Evolutionary conservation across 1,284 basidiomycete genomes (phyloP), one percentile per base, ranked within the genome.

Genomic region (Peniophora sp.): DNA sequence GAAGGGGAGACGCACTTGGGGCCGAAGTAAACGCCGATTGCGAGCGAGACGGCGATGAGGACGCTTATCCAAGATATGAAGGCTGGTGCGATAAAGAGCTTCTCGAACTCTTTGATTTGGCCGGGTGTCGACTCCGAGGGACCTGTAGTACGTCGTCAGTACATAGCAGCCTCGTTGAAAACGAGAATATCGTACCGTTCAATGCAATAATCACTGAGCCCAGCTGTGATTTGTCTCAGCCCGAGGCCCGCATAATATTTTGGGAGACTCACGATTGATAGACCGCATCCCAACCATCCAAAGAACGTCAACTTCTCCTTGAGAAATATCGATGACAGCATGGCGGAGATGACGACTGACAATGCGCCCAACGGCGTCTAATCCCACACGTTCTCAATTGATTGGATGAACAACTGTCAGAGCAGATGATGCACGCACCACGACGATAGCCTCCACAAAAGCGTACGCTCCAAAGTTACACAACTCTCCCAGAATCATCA

Each of bases 311-410:
- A 79, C 56, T 79, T 89, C 67, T 99, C 97, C 49, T 96, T 87
- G 60, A 98, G 83, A 70, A 98, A 89, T 61, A 97, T 78, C 44
- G 92, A 93, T 10, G 94, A 96, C 19, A 98, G 74, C 24, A 97
- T 88, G 35, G 96, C 96, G 60, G 89, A 96, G 57, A 98, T 79
- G 60, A 99, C 95, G 58, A 99, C 97, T 16, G 93, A 95, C 51
- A 99, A 80, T 2, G 95, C 94, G 45, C 96, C 96, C 60, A 99
- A 81, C 1, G 96, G 95, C n/a, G 93, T 96, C 78, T 92, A 61
- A 55, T 41, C 22, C 55, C 10, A 17, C 2, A 8, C 32, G 43
- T 24, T 10, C 17, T 19, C 47, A 9, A 9, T 22, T 43, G 23
- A 50, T 58, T 25, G 38, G 12, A 34, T 22, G 34, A 27, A 6